These are phyloP conservation scores for Eucalyptus grandis DNA, from an alignment of 345 rosid species.

Conservation along the genomic window DNA sequence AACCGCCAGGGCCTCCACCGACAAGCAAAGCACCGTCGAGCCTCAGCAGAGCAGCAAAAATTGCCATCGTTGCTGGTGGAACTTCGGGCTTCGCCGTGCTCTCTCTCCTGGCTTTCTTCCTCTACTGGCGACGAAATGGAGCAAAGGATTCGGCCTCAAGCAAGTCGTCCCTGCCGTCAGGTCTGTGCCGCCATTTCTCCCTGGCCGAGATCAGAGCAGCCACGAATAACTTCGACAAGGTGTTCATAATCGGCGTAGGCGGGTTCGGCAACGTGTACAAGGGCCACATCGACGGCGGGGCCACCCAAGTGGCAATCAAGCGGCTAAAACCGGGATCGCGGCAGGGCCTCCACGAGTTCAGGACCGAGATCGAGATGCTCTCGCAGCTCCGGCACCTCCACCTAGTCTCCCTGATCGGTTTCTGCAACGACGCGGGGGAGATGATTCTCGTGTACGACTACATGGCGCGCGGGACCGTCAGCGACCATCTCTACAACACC, in stretches of 20 bases:
- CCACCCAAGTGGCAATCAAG: conserved; percentile 24
- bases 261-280: conserved; percentile 35
- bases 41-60: too few relatives aligned
- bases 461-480: conserved; percentile 15
- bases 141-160: too few relatives aligned
- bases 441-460: conserved; percentile 37
- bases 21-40: too few relatives aligned
- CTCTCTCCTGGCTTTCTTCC: too few relatives aligned
- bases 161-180: neutral
- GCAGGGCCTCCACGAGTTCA: conserved; percentile 31
- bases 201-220: neutral
- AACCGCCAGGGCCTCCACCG: too few relatives aligned
- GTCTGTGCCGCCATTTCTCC: neutral
- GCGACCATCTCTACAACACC: conserved; percentile 13
- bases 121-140: too few relatives aligned
- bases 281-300: conserved; percentile 4
- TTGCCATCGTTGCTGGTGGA: too few relatives aligned
- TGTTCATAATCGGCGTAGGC: conserved; percentile 11
- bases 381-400: conserved; percentile 19
- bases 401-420: conserved; percentile 31
- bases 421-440: conserved; percentile 22
- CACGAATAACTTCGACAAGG: neutral
- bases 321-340: conserved; percentile 12
- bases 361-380: conserved; percentile 26
- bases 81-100: too few relatives aligned